phyloP scores from a whole-genome alignment of 2,329 filamentous ascomycete species.

The Hypoxylon sp. region DNA sequence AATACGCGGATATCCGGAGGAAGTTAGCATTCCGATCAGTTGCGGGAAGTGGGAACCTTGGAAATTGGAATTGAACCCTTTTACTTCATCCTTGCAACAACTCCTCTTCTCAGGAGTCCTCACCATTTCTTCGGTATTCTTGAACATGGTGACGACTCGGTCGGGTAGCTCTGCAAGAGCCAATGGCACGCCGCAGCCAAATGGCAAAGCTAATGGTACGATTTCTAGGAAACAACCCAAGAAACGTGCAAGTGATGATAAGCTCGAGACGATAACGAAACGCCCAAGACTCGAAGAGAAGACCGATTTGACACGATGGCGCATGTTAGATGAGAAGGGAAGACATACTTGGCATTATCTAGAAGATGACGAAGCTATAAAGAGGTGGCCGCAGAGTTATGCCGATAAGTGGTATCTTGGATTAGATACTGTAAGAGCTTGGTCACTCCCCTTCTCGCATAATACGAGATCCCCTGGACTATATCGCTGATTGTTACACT shows the following conservation, averaged over 20 bases:
- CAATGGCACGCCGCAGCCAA: slow-evolving; percentile 37
- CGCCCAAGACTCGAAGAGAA: slow-evolving; percentile 66
- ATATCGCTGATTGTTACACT: slow-evolving; percentile 26
- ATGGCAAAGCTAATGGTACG: slow-evolving; percentile 28
- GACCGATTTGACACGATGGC: slow-evolving; percentile 88
- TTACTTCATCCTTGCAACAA: slow-evolving; percentile 3
- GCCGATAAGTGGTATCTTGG: slow-evolving; percentile 94
- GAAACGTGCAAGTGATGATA: slow-evolving; percentile 62
- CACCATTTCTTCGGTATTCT: background rate
- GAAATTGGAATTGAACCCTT: slow-evolving; percentile 13
- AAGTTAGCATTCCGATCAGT: slow-evolving; percentile 2
- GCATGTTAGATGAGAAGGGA: slow-evolving; percentile 85
- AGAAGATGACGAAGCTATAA: slow-evolving; percentile 76
- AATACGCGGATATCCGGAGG: slow-evolving; percentile 20
- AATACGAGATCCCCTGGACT: background rate
- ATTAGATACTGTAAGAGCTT: slow-evolving; percentile 76
- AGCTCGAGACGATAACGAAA: slow-evolving; percentile 57
- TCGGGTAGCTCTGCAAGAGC: slow-evolving; percentile 30
- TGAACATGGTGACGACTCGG: slow-evolving; percentile 45
- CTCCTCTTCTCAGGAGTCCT: background rate
- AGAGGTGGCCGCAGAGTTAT: slow-evolving; percentile 85
- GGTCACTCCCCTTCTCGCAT: slow-evolving; percentile 5
- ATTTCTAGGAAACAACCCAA: slow-evolving; percentile 47
- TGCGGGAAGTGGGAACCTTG: slow-evolving; percentile 1
- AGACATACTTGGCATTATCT: slow-evolving; percentile 96